Conservation (phyloP, 768 basidiomycete genomes). For the Xanthoconium purpureum region DNA sequence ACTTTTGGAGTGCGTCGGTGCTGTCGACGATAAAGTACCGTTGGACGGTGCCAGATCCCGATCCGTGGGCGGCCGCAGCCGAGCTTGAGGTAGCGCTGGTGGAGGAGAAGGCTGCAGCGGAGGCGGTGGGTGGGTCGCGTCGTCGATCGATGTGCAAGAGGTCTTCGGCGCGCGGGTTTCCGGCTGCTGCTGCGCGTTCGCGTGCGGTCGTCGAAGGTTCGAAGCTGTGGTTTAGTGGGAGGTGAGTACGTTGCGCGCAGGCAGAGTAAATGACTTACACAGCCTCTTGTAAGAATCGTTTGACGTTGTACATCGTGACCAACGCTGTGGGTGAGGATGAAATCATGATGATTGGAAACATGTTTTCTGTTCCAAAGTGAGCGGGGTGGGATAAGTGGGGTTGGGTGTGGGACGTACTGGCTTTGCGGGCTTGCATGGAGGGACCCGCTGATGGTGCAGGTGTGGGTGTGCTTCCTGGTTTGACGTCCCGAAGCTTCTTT, state of each 20-base stretch:
- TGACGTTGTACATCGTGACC: conserved; percentile 68
- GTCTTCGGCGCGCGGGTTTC: conserved; percentile 75
- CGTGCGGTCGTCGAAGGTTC: conserved; percentile 76
- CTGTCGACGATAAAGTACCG: conserved; percentile 89
- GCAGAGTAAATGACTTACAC: conserved; percentile 43
- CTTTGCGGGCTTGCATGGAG: conserved; percentile 58
- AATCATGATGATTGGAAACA: conserved; percentile 95
- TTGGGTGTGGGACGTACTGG: conserved; percentile 44
- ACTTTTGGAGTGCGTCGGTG: conserved; percentile 88
- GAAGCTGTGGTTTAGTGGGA: conserved; percentile 42
- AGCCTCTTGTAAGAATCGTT: conserved; percentile 88
- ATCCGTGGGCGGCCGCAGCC: conserved; percentile 18
- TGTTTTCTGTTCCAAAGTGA: conserved; percentile 46
- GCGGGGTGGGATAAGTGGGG: neutral
- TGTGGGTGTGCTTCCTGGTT: conserved; percentile 45
- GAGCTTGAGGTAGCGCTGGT: conserved; percentile 1
- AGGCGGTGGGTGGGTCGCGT: conserved; percentile 46
- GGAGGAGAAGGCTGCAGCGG: conserved; percentile 9
- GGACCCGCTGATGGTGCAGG: conserved; percentile 37
- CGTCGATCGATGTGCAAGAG: conserved; percentile 85
- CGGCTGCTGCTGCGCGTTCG: conserved; percentile 62
- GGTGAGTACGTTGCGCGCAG: neutral
- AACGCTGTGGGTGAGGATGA: conserved; percentile 91
- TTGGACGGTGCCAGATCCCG: conserved; percentile 36
- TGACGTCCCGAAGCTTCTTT: conserved; percentile 70